phyloP scores from a whole-genome alignment of 2,329 filamentous ascomycete genomes.

The Tolypocladium paradoxum region DNA sequence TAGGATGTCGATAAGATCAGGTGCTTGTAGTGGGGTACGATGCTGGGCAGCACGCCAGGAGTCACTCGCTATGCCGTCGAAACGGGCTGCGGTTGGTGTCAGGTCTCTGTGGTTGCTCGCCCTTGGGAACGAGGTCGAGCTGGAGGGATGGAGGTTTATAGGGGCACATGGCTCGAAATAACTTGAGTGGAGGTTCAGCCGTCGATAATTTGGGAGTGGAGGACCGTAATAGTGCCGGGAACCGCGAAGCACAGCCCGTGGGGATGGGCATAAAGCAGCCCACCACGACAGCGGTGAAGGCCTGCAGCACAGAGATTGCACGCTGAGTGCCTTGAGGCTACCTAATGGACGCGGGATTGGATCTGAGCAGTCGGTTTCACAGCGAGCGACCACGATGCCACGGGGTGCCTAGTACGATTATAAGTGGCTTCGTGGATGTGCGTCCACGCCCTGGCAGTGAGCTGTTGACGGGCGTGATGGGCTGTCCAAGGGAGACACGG shows the following conservation, averaged over 20 bases:
- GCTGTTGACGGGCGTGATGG: no score
- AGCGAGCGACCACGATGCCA: no score
- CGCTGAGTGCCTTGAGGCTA: not conserved
- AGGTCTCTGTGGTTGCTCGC: not conserved
- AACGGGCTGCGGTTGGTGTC: not conserved
- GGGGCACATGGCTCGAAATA: not conserved
- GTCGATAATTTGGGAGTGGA: not conserved
- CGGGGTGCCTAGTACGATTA: no score
- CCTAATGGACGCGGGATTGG: no score
- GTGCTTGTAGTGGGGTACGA: not conserved
- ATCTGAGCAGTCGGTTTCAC: no score
- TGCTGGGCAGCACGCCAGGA: not conserved
- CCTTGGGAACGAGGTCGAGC: not conserved
- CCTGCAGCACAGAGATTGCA: not conserved
- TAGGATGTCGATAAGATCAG: not conserved
- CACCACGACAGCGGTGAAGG: not conserved
- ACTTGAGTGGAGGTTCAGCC: not conserved
- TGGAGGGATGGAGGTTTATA: not conserved
- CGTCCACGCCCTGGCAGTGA: no score
- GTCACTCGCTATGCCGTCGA: not conserved
- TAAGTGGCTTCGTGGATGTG: no score
- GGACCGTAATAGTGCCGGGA: no score
- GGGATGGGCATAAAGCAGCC: not conserved
- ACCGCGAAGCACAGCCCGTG: slow-evolving; percentile 1
- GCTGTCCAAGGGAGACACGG: no score